Evolutionary conservation across 192 early-diverging fungal species (phyloP).

Genomic region (Coemansia sp.): DNA sequence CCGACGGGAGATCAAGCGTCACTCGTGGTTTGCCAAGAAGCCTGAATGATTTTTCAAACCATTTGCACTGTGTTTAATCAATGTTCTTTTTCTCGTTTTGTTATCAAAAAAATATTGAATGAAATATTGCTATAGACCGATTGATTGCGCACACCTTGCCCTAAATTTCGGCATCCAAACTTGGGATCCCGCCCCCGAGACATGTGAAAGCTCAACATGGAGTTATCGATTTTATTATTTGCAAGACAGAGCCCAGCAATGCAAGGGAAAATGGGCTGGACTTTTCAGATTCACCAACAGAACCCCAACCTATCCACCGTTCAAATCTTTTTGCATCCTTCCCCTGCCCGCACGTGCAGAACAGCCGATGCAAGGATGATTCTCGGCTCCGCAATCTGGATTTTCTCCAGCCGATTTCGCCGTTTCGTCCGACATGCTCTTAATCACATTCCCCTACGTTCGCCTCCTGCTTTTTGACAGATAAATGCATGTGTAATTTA

Average conservation of each 20-base stretch:
- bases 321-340: neutral
- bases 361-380: neutral
- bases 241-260: too few species aligned
- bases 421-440: neutral
- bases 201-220: neutral
- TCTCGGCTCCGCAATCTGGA: neutral
- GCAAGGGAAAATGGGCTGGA: too few species aligned
- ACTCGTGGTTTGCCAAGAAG: conserved; percentile 39
- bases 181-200: neutral
- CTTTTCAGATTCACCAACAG: too few species aligned
- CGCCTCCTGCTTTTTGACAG: neutral
- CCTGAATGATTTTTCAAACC: neutral
- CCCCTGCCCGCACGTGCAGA: conserved; percentile 8
- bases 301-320: too few species aligned
- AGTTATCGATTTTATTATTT: neutral
- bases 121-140: too few species aligned
- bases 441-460: conserved; percentile 5
- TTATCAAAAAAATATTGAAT: too few species aligned
- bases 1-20: conserved; percentile 29
- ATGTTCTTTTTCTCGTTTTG: too few species aligned
- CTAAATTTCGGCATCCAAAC: neutral
- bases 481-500: neutral
- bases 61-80: neutral
- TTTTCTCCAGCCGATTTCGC: neutral
- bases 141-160: too few species aligned